phyloP scores from a whole-genome alignment of 768 basidiomycete genomes.

The Chalciporus piperatus region DNA sequence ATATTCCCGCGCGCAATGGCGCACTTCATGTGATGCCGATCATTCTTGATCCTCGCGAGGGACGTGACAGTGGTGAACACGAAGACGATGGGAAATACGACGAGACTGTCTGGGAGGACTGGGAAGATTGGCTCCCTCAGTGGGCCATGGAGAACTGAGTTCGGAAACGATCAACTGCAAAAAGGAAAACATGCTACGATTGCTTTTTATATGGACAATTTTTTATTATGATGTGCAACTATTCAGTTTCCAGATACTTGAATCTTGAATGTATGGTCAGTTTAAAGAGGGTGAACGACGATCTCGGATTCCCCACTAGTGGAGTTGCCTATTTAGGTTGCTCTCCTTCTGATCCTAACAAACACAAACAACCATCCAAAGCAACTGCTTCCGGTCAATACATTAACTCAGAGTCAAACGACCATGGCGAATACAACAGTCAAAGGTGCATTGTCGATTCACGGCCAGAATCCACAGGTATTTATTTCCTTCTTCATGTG shows the following conservation, averaged over 20 bases:
- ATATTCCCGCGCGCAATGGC: conserved; percentile 55
- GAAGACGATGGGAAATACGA: neutral
- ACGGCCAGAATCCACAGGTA: conserved; percentile 97
- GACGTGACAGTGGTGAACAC: conserved; percentile 2
- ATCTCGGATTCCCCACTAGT: no score
- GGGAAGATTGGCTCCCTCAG: conserved; percentile 48
- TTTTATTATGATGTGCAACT: neutral
- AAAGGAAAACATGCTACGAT: no score
- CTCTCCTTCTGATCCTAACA: conserved; percentile 19
- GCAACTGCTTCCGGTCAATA: neutral
- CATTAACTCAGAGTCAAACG: neutral
- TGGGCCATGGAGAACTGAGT: conserved; percentile 42
- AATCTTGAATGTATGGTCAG: no score
- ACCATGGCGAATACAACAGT: conserved; percentile 93
- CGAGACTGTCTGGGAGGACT: conserved; percentile 39
- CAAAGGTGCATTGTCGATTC: conserved; percentile 82
- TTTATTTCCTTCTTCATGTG: neutral
- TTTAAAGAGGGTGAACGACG: no score
- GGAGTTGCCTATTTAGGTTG: neutral
- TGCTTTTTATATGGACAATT: neutral
- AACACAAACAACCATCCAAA: conserved; percentile 16
- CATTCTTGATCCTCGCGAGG: conserved; percentile 41
- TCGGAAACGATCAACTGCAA: neutral
- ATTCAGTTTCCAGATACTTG: no score
- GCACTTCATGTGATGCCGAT: conserved; percentile 49